These are phyloP conservation scores for Calonectria pseudoturangicola DNA, from an alignment of 2,329 filamentous ascomycete genomes.

Conservation along the genomic window DNA sequence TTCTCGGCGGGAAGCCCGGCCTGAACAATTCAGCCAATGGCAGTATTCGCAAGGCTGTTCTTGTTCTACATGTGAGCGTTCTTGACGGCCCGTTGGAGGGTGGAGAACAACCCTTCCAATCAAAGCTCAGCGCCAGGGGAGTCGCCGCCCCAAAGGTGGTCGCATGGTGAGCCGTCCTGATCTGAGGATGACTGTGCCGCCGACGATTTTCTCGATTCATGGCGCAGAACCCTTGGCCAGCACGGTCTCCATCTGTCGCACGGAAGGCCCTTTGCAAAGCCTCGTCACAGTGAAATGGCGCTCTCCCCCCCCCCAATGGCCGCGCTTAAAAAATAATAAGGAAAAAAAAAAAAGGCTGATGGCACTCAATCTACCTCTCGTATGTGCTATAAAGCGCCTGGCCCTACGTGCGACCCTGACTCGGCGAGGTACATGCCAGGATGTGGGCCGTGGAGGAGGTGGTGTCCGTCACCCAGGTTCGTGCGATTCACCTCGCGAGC, in stretches of 20 bases:
- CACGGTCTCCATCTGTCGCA: slow-evolving; percentile 45
- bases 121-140: slow-evolving; percentile 40
- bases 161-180: slow-evolving; percentile 53
- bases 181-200: slow-evolving; percentile 51
- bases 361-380: background rate
- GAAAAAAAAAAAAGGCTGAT: background rate
- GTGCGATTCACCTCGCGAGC: slow-evolving; percentile 33
- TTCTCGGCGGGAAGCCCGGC: slow-evolving; percentile 23
- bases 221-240: slow-evolving; percentile 48
- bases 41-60: slow-evolving; percentile 14
- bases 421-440: slow-evolving; percentile 16
- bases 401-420: slow-evolving; percentile 22
- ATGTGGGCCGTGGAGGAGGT: slow-evolving; percentile 38
- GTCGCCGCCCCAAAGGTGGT: slow-evolving; percentile 43
- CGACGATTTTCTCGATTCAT: slow-evolving; percentile 48
- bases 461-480: slow-evolving; percentile 28
- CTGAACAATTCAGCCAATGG: background rate
- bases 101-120: slow-evolving; percentile 44
- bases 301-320: background rate
- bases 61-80: slow-evolving; percentile 29
- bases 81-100: slow-evolving; percentile 29
- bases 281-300: slow-evolving; percentile 24
- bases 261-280: slow-evolving; percentile 35
- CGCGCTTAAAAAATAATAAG: slow-evolving; percentile 19
- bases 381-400: slow-evolving; percentile 14